phyloP scores from a whole-genome alignment of 768 basidiomycete genomes.

The Calocybe gangraenosa region DNA sequence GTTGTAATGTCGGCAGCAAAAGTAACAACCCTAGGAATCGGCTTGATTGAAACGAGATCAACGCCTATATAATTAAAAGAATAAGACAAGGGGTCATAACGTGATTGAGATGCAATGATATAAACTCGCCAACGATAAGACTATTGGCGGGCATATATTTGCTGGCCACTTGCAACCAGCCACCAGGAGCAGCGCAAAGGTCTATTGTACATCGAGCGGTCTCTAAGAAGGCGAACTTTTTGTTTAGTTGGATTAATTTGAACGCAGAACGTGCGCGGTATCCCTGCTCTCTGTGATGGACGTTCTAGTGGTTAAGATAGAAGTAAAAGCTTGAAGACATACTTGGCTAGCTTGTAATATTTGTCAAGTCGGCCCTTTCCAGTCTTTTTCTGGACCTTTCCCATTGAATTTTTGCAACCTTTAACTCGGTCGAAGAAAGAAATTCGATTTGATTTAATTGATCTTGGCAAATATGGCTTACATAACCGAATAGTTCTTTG shows the following conservation, averaged over 20 bases:
- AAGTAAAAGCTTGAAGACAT: slow-evolving; percentile 10
- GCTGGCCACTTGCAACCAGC: slow-evolving; percentile 98
- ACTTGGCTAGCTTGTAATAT: slow-evolving; percentile 97
- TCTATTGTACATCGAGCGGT: slow-evolving; percentile 91
- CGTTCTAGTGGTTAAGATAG: slow-evolving; percentile 8
- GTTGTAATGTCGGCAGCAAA: slow-evolving; percentile 96
- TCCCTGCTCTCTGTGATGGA: slow-evolving; percentile 81
- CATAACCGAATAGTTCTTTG: too few species aligned
- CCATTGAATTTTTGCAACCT: too few species aligned
- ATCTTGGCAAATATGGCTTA: too few species aligned
- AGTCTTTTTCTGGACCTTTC: slow-evolving; percentile 88
- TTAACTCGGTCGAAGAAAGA: slow-evolving; percentile 5
- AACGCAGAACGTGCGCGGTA: slow-evolving; percentile 99
- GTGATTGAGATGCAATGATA: not conserved
- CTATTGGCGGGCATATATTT: slow-evolving; percentile 96
- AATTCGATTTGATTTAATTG: slow-evolving; percentile 9
- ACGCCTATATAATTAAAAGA: slow-evolving; percentile 73
- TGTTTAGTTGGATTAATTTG: slow-evolving; percentile 98
- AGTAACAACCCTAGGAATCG: slow-evolving; percentile 88
- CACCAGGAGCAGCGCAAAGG: slow-evolving; percentile 97
- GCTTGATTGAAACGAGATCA: slow-evolving; percentile 93
- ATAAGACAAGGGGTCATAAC: not conserved
- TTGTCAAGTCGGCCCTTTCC: slow-evolving; percentile 95
- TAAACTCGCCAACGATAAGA: slow-evolving; percentile 70
- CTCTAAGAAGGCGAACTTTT: slow-evolving; percentile 93